These are phyloP conservation scores for Sarcomyxa edulis DNA, from an alignment of 768 basidiomycete species.

Conservation along the genomic window DNA sequence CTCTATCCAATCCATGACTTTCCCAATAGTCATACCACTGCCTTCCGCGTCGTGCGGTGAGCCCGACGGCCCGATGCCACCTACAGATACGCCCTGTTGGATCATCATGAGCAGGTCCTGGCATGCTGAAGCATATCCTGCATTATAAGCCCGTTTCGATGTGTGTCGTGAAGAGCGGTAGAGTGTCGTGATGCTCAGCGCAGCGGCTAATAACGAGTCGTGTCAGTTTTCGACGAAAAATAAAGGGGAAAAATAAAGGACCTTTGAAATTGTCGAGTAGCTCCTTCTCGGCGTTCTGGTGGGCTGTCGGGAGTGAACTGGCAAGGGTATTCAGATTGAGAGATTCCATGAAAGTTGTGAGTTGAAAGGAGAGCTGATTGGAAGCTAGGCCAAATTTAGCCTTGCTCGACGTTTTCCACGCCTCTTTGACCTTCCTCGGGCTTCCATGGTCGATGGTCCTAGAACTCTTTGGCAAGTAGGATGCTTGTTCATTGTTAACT, in stretches of 20 bases:
- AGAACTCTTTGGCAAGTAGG: too few relatives aligned
- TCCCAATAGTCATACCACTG: slow-evolving; percentile 67
- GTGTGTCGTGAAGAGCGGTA: slow-evolving; percentile 75
- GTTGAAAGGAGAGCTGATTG: neutral
- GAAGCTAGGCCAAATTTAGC: too few relatives aligned
- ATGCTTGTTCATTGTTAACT: too few relatives aligned
- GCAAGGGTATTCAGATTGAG: slow-evolving; percentile 78
- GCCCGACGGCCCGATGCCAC: slow-evolving; percentile 36
- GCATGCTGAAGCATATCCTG: slow-evolving; percentile 76
- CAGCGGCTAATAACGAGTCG: slow-evolving; percentile 51
- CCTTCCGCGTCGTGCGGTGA: slow-evolving; percentile 42
- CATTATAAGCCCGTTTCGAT: slow-evolving; percentile 76
- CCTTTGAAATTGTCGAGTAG: slow-evolving; percentile 81
- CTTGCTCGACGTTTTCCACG: too few relatives aligned
- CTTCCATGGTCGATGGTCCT: too few relatives aligned
- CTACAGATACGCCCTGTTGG: slow-evolving; percentile 73
- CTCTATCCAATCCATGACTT: slow-evolving; percentile 84
- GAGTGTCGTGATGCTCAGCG: slow-evolving; percentile 78
- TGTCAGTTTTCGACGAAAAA: slow-evolving; percentile 8
- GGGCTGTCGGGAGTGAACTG: slow-evolving; percentile 64
- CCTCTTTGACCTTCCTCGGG: too few relatives aligned
- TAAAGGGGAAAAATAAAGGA: slow-evolving; percentile 17
- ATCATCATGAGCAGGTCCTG: slow-evolving; percentile 79
- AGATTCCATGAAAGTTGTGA: slow-evolving; percentile 62
- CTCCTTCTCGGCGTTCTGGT: slow-evolving; percentile 78